Conservation (phyloP, 179 eudicot species). For the Heliamphora pulchella region DNA sequence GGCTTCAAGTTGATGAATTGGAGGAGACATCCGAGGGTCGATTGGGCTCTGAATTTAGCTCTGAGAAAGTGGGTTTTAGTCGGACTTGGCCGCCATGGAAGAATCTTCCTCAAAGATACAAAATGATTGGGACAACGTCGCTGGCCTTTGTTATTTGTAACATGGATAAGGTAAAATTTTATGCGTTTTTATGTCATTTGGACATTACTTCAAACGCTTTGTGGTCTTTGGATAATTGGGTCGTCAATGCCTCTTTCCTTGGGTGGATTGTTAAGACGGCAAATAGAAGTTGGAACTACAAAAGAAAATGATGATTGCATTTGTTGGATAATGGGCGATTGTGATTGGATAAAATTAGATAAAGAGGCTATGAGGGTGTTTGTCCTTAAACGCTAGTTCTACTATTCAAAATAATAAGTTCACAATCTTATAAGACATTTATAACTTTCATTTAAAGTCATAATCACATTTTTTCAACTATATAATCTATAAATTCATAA, state of each 20-base stretch:
- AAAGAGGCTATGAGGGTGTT: background rate
- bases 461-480: too few relatives aligned
- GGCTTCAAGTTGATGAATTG: constrained; percentile 30
- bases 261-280: background rate
- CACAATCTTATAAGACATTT: too few relatives aligned
- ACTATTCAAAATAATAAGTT: too few relatives aligned
- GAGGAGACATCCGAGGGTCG: constrained; percentile 17
- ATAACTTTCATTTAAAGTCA: too few relatives aligned
- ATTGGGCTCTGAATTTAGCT: constrained; percentile 18
- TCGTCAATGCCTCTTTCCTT: background rate
- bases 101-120: constrained; percentile 70
- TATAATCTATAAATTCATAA: too few relatives aligned
- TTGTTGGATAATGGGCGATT: background rate
- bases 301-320: background rate
- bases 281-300: background rate
- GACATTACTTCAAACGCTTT: background rate
- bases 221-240: background rate
- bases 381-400: background rate
- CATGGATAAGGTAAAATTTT: constrained; percentile 76
- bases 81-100: constrained; percentile 79
- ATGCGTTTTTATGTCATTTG: background rate
- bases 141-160: constrained; percentile 92
- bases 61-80: constrained; percentile 32
- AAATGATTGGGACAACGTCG: constrained; percentile 78
- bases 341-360: background rate